Base-by-base conservation (phyloP, 73 alveolate genomes). In the Paramecium sexaurelia region DNA sequence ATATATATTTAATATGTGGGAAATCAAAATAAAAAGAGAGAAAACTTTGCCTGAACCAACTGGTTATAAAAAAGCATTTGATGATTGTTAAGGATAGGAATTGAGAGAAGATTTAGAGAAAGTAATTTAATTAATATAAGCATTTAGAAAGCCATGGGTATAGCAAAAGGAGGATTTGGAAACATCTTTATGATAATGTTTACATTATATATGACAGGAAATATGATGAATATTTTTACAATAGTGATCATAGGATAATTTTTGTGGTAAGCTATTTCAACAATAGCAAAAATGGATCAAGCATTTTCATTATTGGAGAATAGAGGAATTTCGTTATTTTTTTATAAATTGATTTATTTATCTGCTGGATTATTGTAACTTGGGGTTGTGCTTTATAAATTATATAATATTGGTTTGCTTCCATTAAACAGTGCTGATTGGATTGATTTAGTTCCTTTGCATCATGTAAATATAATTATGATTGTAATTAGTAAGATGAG, bases 361-460 rank as follows among this genome's bases (percentile, higher is more conserved):
- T 33, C 87, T 10, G 57, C 36, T 15, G 87, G 87, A 73, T 73
- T 73, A 73, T 27, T 36, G 7, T 9, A 73, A 39, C 11, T 36
- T 6, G 87, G 87, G 15, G 87, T 73, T 17, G 87, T 73, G 6
- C 36, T 33, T 27, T 73, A 73, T 73, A 73, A 73, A 73, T 36
- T 73, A 73, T 73, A 73, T 6, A 73, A 27, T 6, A 73, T 73
- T 15, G 87, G 87, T 17, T 33, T 73, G 19, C 56, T 73, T 33
- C 87, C 87, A 33, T 36, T 73, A 11, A 73, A 35, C 11, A 73
- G 87, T 73, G 87, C 87, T 27, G 87, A 73, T 35, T 73, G 87
- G 87, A 73, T 73, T 36, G 87, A 73, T 73, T 73, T 73, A n/a
- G 87, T 73, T 8, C 87, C 87, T 3, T 73, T 36, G 9, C 87